Conservation (phyloP, 352 stramenopile genomes). For the Globisporangium paddicum region DNA sequence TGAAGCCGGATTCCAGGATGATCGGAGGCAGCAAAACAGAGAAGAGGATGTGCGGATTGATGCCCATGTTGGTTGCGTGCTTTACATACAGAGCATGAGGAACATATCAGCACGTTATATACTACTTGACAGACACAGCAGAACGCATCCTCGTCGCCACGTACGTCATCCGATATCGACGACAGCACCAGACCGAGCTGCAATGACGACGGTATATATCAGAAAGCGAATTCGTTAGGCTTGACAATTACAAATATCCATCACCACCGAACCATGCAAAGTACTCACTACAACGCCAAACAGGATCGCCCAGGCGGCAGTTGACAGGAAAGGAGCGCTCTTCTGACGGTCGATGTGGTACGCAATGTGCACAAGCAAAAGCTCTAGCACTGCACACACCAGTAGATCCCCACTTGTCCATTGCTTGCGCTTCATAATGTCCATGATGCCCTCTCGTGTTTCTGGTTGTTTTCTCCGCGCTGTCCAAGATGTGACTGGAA, state of each 20-base stretch:
- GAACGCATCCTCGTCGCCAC: background rate
- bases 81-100: conserved; percentile 7
- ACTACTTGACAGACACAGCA: background rate
- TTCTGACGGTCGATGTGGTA: conserved; percentile 56
- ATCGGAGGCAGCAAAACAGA: conserved; percentile 56
- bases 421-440: conserved; percentile 28
- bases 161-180: conserved; percentile 34
- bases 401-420: conserved; percentile 61
- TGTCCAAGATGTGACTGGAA: too few relatives aligned
- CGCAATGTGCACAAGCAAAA: conserved; percentile 56
- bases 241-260: background rate
- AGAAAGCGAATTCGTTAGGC: background rate
- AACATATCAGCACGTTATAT: background rate
- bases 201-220: too few relatives aligned
- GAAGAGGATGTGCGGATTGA: conserved; percentile 64
- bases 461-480: too few relatives aligned
- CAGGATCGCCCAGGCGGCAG: conserved; percentile 60
- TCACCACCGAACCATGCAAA: too few relatives aligned
- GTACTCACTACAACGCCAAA: conserved; percentile 21
- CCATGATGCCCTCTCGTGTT: conserved; percentile 1
- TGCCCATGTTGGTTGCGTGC: conserved; percentile 33
- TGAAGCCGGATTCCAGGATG: conserved; percentile 63
- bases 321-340: conserved; percentile 42
- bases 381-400: conserved; percentile 51
- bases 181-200: conserved; percentile 37